A percentile compares a stretch with the other conserved stretches of the same genome.
These are phyloP conservation scores for Tulasnella sp. DNA, from an alignment of 768 basidiomycete species.

Conservation along the genomic window DNA sequence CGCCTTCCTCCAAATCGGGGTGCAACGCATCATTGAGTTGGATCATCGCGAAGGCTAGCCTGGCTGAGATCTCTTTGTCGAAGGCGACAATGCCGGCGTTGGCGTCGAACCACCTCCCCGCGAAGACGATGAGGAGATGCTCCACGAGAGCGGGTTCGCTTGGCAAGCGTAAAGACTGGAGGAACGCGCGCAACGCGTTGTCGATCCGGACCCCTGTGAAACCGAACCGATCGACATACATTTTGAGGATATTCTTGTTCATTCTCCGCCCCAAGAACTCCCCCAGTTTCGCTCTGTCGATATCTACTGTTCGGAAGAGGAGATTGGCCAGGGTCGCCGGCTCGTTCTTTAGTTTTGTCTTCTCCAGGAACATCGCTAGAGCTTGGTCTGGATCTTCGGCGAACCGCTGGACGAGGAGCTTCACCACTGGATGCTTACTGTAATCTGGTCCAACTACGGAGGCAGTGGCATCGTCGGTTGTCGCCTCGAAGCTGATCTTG, in stretches of 20 bases:
- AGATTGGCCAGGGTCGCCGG: slow-evolving; percentile 58
- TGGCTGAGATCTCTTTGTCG: slow-evolving; percentile 63
- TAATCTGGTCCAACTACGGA: slow-evolving; percentile 18
- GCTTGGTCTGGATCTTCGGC: slow-evolving; percentile 69
- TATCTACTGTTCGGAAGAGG: slow-evolving; percentile 70
- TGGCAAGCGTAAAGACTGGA: slow-evolving; percentile 68
- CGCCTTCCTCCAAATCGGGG: slow-evolving; percentile 21
- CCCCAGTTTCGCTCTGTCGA: slow-evolving; percentile 74
- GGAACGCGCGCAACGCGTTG: slow-evolving; percentile 78
- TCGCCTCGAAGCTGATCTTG: slow-evolving; percentile 24
- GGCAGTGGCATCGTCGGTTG: slow-evolving; percentile 20
- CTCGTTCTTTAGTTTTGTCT: slow-evolving; percentile 49
- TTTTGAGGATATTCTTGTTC: slow-evolving; percentile 63
- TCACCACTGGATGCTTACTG: slow-evolving; percentile 34
- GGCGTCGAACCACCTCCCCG: slow-evolving; percentile 81
- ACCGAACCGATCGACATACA: slow-evolving; percentile 80
- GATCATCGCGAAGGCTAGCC: slow-evolving; percentile 67
- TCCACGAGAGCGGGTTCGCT: slow-evolving; percentile 40
- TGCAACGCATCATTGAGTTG: slow-evolving; percentile 86
- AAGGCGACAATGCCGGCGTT: slow-evolving; percentile 69
- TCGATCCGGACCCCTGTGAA: slow-evolving; percentile 77
- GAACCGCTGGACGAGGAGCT: slow-evolving; percentile 70
- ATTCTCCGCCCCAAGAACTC: slow-evolving; percentile 68
- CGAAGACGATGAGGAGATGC: slow-evolving; percentile 71
- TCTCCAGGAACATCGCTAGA: slow-evolving; percentile 55